phyloP scores from a whole-genome alignment of 2,329 filamentous ascomycete species.

The Pseudocercospora ulei region DNA sequence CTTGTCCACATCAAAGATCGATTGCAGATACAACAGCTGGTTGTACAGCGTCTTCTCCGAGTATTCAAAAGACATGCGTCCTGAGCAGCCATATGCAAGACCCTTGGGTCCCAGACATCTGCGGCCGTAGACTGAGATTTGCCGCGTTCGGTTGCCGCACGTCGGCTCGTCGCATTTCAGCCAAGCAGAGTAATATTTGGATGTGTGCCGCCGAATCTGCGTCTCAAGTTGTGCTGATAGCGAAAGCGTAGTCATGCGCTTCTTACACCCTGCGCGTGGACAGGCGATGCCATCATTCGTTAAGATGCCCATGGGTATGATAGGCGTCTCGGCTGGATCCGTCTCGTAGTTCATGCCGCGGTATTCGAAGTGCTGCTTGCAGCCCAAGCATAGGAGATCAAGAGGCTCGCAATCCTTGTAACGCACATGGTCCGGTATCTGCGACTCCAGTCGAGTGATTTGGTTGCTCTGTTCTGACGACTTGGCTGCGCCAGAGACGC shows the following conservation, averaged over 20 bases:
- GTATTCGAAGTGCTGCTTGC: slow-evolving; percentile 62
- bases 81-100: slow-evolving; percentile 71
- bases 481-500: slow-evolving; percentile 50
- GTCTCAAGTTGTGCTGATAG: slow-evolving; percentile 80
- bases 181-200: slow-evolving; percentile 86
- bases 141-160: slow-evolving; percentile 76
- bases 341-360: slow-evolving; percentile 56
- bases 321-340: slow-evolving; percentile 25
- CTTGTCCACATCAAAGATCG: slow-evolving; percentile 82
- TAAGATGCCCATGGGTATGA: slow-evolving; percentile 48
- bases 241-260: slow-evolving; percentile 57
- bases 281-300: slow-evolving; percentile 69
- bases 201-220: slow-evolving; percentile 66
- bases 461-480: slow-evolving; percentile 51
- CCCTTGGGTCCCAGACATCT: slow-evolving; percentile 81
- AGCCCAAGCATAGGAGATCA: slow-evolving; percentile 67
- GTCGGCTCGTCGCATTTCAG: slow-evolving; percentile 80
- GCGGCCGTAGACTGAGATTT: slow-evolving; percentile 86
- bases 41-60: slow-evolving; percentile 88
- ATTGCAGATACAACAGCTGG: slow-evolving; percentile 78
- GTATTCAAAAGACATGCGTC: slow-evolving; percentile 80
- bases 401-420: slow-evolving; percentile 74
- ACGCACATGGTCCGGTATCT: slow-evolving; percentile 81
- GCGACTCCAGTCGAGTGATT: slow-evolving; percentile 84
- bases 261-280: slow-evolving; percentile 52